Evolutionary conservation across 1,284 basidiomycete species (phyloP), one percentile per base, ranked within the genome.

Genomic region (Apiotrichum brassicae): DNA sequence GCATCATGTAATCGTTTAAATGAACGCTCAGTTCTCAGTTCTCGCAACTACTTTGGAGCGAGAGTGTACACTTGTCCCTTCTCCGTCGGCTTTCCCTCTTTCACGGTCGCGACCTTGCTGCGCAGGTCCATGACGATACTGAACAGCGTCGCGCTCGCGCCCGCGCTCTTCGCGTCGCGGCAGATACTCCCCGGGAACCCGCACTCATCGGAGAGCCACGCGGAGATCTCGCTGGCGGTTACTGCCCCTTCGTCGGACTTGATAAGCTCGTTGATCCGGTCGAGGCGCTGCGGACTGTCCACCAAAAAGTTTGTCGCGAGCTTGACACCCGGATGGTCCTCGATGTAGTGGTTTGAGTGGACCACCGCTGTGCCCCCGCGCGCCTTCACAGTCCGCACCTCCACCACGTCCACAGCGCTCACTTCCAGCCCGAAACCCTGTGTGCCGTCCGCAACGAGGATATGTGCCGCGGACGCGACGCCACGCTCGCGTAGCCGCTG

Each of bases 281-380:
- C 39, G 3, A 56, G 39, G 20, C 55, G 48, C 22, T 37, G 20
- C 1, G 48, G 51, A 13, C 42, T 43, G 46, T 51, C 53, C 14
- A 11, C 18, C 33, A 53, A 16, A 14, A 25, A 24, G 23, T 39
- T 42, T 16, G 32, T 7, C 1, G 33, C 43, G 26, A 51, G 48
- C 39, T 35, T 45, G 24, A 56, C 51, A 19, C 48, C 55, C 0
- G 51, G 51, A 37, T 56, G 55, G 34, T 40, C 41, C 37, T 46
- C 51, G 35, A 56, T 25, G 30, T 56, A 56, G 51, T 56, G 55
- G 51, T 56, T 56, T 22, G 55, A 53, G 51, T 56, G 55, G 7
- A 56, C 32, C 14, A 53, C 30, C 1, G 51, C 41, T 1, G 30
- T 30, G 23, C 42, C 48, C 1, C 43, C 42, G 12, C 34, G 43